Conservation (phyloP, 2,329 filamentous ascomycete species). For the Fulvia fulva region DNA sequence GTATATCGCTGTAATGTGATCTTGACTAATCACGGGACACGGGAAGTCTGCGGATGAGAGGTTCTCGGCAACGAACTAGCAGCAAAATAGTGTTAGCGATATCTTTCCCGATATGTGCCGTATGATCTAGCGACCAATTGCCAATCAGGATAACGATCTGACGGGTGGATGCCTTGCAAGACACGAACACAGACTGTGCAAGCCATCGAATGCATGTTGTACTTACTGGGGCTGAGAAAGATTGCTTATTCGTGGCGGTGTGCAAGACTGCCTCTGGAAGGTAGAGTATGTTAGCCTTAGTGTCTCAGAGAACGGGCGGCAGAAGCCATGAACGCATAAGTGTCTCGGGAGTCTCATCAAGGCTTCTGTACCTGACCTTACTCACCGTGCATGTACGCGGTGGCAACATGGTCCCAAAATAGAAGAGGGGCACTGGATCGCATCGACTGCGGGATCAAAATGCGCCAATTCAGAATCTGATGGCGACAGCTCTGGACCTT, state of each 20-base stretch:
- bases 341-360: no score
- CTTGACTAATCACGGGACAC: slow-evolving; percentile 20
- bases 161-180: neutral
- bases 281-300: no score
- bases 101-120: neutral
- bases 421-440: slow-evolving; percentile 12
- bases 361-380: no score
- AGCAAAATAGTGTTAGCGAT: neutral
- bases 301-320: no score
- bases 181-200: neutral
- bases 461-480: slow-evolving; percentile 25
- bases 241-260: slow-evolving; percentile 28
- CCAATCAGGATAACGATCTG: neutral
- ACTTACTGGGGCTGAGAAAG: slow-evolving; percentile 26
- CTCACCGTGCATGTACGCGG: slow-evolving; percentile 29
- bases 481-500: slow-evolving; percentile 22
- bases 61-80: slow-evolving; percentile 24
- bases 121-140: neutral
- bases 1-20: slow-evolving; percentile 25
- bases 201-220: no score
- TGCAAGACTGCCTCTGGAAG: slow-evolving; percentile 29
- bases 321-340: no score
- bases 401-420: slow-evolving; percentile 27
- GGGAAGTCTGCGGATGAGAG: slow-evolving; percentile 29
- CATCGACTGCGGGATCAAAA: slow-evolving; percentile 20